Percentiles rank a stretch among this genome's conserved stretches.
Evolutionary conservation across 2,329 filamentous ascomycete genomes (phyloP).

Genomic region (Trematosphaeria pertusa): DNA sequence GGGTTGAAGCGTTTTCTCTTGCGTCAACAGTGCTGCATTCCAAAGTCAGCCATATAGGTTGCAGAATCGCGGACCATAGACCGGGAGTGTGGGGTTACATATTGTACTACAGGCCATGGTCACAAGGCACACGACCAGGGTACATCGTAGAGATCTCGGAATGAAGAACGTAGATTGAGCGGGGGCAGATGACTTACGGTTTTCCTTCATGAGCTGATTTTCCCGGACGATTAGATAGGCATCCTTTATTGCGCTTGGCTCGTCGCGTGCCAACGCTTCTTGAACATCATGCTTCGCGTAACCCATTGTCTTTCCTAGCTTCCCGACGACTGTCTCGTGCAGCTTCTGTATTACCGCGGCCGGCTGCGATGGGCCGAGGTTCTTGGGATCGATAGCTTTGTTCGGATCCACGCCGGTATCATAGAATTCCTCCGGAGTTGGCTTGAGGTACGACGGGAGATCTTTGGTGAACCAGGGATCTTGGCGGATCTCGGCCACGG

Average conservation of each 20-base stretch:
- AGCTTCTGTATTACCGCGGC: constrained; percentile 84
- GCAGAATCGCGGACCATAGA: too few species aligned
- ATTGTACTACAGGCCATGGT: constrained; percentile 16
- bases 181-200: constrained; percentile 68
- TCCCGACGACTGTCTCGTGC: constrained; percentile 90
- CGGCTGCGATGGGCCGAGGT: constrained; percentile 75
- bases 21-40: constrained; percentile 60
- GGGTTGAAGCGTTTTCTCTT: constrained; percentile 57
- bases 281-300: constrained; percentile 95
- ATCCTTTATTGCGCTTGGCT: constrained; percentile 98
- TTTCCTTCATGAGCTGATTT: constrained; percentile 95
- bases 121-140: constrained; percentile 15
- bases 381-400: constrained; percentile 84
- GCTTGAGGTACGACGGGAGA: constrained; percentile 83
- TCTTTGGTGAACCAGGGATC: constrained; percentile 95
- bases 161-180: constrained; percentile 6
- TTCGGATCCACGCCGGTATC: constrained; percentile 94
- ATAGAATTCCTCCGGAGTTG: constrained; percentile 88
- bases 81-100: constrained; percentile 9
- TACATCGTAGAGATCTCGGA: constrained; percentile 5
- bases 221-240: constrained; percentile 97
- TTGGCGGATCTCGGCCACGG: constrained; percentile 88
- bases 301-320: constrained; percentile 97
- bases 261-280: constrained; percentile 87
- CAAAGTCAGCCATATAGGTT: constrained; percentile 22